Percentiles rank a stretch among this genome's conserved stretches.
Evolutionary conservation across 116 monocot species (phyloP).

Genomic region (Posidonia oceanica): DNA sequence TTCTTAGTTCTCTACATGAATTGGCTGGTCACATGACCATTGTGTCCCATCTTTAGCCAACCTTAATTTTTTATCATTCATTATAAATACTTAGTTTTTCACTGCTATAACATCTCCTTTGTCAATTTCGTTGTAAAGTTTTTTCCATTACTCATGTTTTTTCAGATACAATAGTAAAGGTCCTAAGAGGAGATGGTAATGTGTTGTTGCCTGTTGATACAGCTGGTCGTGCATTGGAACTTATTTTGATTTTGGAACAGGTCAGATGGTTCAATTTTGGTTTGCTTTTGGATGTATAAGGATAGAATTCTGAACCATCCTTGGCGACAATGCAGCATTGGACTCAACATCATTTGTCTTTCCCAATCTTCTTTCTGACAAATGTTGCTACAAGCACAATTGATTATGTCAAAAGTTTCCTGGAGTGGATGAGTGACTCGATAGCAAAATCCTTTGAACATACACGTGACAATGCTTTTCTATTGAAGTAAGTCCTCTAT

Average conservation of each 20-base stretch:
- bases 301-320: background rate
- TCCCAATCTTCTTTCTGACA: slow-evolving; percentile 85
- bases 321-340: slow-evolving; percentile 57
- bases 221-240: slow-evolving; percentile 81
- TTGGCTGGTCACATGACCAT: too few species aligned
- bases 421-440: slow-evolving; percentile 95
- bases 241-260: slow-evolving; percentile 84
- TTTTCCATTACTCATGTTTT: background rate
- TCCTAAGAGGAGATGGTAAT: slow-evolving; percentile 63
- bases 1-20: background rate
- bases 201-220: slow-evolving; percentile 92
- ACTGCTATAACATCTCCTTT: background rate
- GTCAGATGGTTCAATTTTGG: slow-evolving; percentile 19
- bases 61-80: too few species aligned
- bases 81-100: too few species aligned
- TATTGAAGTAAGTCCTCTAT: slow-evolving; percentile 50
- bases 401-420: slow-evolving; percentile 96
- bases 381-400: slow-evolving; percentile 87
- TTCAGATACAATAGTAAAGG: slow-evolving; percentile 65
- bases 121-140: background rate
- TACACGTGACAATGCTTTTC: slow-evolving; percentile 79
- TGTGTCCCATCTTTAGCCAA: too few species aligned
- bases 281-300: slow-evolving; percentile 7
- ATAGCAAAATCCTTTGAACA: slow-evolving; percentile 94
- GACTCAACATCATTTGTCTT: slow-evolving; percentile 66